Conservation (phyloP, 495 filamentous ascomycete species). For the Bacidia rubella region DNA sequence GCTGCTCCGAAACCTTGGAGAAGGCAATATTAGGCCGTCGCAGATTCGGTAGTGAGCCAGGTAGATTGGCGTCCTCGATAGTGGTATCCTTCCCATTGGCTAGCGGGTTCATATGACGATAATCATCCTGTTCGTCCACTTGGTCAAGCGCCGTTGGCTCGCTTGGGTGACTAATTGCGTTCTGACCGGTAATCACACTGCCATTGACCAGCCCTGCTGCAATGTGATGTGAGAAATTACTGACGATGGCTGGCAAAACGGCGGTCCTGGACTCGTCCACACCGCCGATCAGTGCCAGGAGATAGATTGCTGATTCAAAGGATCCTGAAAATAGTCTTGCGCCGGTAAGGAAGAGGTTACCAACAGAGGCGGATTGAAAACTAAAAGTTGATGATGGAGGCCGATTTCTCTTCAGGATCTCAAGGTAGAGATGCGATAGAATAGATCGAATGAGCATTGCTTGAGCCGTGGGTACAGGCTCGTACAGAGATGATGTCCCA, state of each 20-base stretch:
- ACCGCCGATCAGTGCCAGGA: conserved; percentile 66
- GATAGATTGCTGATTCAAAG: conserved; percentile 70
- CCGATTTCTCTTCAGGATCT: conserved; percentile 76
- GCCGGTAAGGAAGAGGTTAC: conserved; percentile 84
- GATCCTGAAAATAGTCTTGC: conserved; percentile 70
- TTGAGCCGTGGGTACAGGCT: conserved; percentile 63
- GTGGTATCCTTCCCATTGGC: conserved; percentile 6
- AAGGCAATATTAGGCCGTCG: conserved; percentile 68
- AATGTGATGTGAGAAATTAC: conserved; percentile 89
- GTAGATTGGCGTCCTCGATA: conserved; percentile 76
- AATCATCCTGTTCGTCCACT: conserved; percentile 53
- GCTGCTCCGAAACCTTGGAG: conserved; percentile 56
- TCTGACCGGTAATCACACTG: conserved; percentile 76
- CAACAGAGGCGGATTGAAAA: conserved; percentile 79
- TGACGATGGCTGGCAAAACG: conserved; percentile 83
- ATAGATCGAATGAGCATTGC: conserved; percentile 84
- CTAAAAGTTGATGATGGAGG: conserved; percentile 68
- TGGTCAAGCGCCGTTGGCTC: conserved; percentile 36
- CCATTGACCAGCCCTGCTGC: conserved; percentile 66
- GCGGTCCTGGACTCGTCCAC: conserved; percentile 55
- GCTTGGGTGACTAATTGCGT: conserved; percentile 79
- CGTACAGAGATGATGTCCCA: conserved; percentile 62
- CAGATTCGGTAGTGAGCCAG: conserved; percentile 67
- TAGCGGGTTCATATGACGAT: conserved; percentile 33
- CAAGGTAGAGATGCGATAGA: conserved; percentile 74